Conservation (phyloP, 2,329 filamentous ascomycete species). For the Monilinia fructicola region DNA sequence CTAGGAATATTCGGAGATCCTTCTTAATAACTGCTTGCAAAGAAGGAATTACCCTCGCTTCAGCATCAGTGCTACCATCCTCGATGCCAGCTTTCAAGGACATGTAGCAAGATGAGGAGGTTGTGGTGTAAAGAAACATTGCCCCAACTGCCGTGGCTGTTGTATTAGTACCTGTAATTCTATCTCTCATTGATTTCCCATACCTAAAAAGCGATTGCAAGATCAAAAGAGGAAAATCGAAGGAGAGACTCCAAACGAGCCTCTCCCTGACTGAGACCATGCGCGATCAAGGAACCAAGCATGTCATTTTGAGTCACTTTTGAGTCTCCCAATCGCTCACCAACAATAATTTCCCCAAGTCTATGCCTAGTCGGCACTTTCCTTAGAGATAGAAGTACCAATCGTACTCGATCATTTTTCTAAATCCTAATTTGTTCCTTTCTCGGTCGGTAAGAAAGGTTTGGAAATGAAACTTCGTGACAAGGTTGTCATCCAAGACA, state of each 20-base stretch:
- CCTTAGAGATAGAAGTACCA: too few species aligned
- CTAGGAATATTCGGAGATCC: slow-evolving; percentile 49
- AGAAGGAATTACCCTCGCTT: slow-evolving; percentile 43
- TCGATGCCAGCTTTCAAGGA: slow-evolving; percentile 26
- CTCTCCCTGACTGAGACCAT: slow-evolving; percentile 32
- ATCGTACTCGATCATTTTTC: slow-evolving; percentile 48
- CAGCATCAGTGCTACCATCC: background rate
- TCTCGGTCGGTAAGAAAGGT: slow-evolving; percentile 45
- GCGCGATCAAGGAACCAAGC: slow-evolving; percentile 49
- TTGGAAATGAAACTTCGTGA: slow-evolving; percentile 46
- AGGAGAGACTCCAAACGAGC: slow-evolving; percentile 28
- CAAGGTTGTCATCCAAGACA: slow-evolving; percentile 46
- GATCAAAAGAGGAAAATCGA: slow-evolving; percentile 18
- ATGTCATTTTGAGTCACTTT: slow-evolving; percentile 51
- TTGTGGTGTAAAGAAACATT: slow-evolving; percentile 26
- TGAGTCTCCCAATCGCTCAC: slow-evolving; percentile 47
- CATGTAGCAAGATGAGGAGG: slow-evolving; percentile 23
- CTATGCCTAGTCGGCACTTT: slow-evolving; percentile 23
- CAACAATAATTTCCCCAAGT: slow-evolving; percentile 47
- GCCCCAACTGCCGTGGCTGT: slow-evolving; percentile 52
- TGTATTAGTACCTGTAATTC: slow-evolving; percentile 56
- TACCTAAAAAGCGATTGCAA: background rate
- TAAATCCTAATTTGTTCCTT: slow-evolving; percentile 44
- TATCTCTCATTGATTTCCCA: background rate
- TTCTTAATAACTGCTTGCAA: slow-evolving; percentile 52